Conservation (phyloP, 202 grass and related monocot genomes). For the Brachypodium distachyon region DNA sequence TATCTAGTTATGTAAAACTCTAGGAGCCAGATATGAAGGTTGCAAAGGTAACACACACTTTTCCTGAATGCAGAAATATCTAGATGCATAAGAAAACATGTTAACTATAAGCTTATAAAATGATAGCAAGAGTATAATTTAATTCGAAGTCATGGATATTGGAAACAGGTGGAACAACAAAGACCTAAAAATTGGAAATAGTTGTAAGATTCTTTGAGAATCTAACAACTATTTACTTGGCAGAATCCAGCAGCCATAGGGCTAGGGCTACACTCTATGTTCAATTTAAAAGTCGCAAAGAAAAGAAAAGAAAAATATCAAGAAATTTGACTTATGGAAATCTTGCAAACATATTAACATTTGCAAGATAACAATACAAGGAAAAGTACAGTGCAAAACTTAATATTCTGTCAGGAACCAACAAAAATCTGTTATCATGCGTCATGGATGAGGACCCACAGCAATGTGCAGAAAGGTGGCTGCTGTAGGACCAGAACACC, state of each 20-base stretch:
- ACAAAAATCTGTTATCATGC: not conserved
- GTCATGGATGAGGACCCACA: not conserved
- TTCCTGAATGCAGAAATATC: not conserved
- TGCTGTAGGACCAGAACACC: too few species aligned
- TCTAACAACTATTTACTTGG: too few species aligned
- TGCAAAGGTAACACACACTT: not conserved
- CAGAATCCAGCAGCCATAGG: too few species aligned
- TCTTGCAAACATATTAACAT: not conserved
- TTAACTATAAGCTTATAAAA: conserved; percentile 3
- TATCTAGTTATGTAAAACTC: too few species aligned
- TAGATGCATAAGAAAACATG: not conserved
- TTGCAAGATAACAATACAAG: not conserved
- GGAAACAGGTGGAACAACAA: not conserved
- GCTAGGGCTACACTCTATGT: too few species aligned
- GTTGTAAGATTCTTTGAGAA: too few species aligned
- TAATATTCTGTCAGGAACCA: not conserved
- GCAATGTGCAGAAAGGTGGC: not conserved
- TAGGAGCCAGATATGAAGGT: not conserved
- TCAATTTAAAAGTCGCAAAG: too few species aligned
- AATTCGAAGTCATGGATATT: not conserved
- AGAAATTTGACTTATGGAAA: not conserved
- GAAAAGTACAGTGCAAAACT: not conserved
- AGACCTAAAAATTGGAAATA: not conserved
- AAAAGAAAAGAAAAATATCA: not conserved
- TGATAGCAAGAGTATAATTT: not conserved